These are phyloP conservation scores for Penicillium expansum DNA, from an alignment of 2,329 filamentous ascomycete genomes.

Conservation along the genomic window DNA sequence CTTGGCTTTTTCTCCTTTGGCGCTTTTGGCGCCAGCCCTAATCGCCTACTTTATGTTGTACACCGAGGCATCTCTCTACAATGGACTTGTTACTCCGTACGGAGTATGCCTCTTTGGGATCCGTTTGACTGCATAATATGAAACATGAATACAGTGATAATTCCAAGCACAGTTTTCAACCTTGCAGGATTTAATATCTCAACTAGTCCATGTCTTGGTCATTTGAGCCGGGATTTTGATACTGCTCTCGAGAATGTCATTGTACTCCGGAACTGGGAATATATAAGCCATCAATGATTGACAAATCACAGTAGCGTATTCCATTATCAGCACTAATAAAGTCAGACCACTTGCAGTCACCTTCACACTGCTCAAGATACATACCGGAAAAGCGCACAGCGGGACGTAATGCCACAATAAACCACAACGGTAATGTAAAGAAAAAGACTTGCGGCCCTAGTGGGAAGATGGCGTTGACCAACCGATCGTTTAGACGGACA, in stretches of 20 bases:
- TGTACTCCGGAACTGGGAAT: background rate
- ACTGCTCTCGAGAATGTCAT: background rate
- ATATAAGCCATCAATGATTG: rapidly evolving
- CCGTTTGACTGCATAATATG: background rate
- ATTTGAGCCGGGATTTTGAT: background rate
- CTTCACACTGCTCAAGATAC: background rate
- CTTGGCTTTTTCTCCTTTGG: conserved; percentile 3
- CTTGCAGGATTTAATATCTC: background rate
- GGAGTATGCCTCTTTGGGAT: background rate
- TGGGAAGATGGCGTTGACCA: background rate
- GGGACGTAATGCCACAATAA: background rate
- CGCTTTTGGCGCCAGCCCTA: conserved; percentile 11
- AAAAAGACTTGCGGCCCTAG: background rate
- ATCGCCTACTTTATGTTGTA: background rate
- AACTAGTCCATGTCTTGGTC: background rate
- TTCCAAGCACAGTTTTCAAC: background rate
- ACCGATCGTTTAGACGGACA: background rate
- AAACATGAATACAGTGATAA: background rate
- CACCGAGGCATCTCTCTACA: conserved; percentile 3
- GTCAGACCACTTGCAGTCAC: background rate
- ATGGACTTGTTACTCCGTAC: background rate
- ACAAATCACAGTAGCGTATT: background rate
- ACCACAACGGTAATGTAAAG: background rate
- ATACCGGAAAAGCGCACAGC: background rate
- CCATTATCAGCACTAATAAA: background rate